Evolutionary conservation across 768 basidiomycete genomes (phyloP), one percentile per base, ranked within the genome.

Genomic region (Chalciporus chontae): DNA sequence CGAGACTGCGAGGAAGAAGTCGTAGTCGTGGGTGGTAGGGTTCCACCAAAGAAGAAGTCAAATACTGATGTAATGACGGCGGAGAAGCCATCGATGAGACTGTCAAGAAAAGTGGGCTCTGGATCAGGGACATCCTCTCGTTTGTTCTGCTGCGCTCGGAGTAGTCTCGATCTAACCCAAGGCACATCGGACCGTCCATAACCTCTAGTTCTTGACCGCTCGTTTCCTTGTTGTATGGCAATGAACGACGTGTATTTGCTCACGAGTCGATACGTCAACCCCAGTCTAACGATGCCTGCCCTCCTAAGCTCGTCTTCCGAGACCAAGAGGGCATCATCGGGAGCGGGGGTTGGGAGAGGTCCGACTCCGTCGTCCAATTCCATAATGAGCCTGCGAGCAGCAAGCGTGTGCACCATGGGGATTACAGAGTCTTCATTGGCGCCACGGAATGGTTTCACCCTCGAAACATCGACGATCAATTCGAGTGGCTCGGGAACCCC

Each of bases 211-310:
- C 65, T 56, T 26, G 10, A 26, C 29, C 24, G 50, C 41, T 58
- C 68, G 3, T 47, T 57, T n/a, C 66, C 70, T 32, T 51, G 58
- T 47, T 79, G 76, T 2, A 79, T 67, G 1, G 79, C 82, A 39
- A 85, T 67, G 55, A 84, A 85, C 2, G 79, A 80, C 0, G 83
- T 85, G 50, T 76, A 62, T 36, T 59, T 57, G 60, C 77, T 83
- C 1, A 71, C 74, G 38, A 85, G 70, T 48, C 77, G 75, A 52
- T 83, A 83, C 26, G 62, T 63, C 50, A 72, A 63, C 6, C 79
- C 82, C 2, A 84, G 69, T 32, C 72, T 69, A 10, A 81, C 60
- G 26, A 83, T 78, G 2, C 71, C 69, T 3, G 74, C 75, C 59
- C 69, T 75, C 21, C 68, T 68, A 24, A 73, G 58, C 19, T 72